Evolutionary conservation across 352 stramenopile species (phyloP), one percentile per base, ranked within the genome.

Genomic region (Pythium sukuiense): DNA sequence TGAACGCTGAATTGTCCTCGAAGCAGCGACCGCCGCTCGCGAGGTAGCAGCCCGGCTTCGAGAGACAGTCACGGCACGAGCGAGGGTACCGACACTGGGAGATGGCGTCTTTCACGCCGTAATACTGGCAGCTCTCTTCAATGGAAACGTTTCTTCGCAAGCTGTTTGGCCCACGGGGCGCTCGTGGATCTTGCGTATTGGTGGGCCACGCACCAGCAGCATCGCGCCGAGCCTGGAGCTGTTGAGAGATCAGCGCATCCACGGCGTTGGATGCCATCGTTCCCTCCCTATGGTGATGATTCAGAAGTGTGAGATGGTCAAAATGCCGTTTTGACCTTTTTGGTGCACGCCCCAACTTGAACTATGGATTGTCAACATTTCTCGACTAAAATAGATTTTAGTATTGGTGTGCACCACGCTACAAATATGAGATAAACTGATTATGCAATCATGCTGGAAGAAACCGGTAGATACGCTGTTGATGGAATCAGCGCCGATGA

Each of bases 121-220:
- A 41, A 16, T 14, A 41, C 52, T 57, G 8, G 52, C 26, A 49
- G 20, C 32, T 61, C 39, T 60, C 55, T 3, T 9, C 55, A n/a
- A 32, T 60, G 3, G 55, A 50, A 32, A 50, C 41, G 35, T 60
- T 60, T 39, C 41, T 60, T 11, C 20, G 35, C 5, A 50, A 35
- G n/a, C 43, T 27, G 16, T 27, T 27, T 27, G 18, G 43, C 18
- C 27, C 3, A 50, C 18, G 43, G 5, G 43, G 43, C 6, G n/a
- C 43, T 6, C 18, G 43, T 50, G 16, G 43, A 26, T 50, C 43
- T 11, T 27, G 5, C 12, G 18, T 14, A 29, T 7, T 50, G 43
- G 16, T 8, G 8, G 16, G 18, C 18, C 16, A 50, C n/a, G 43
- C n/a, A 24, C 20, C 20, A 24, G 43, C n/a, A 27, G 16, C 43